phyloP scores from a whole-genome alignment of 2,329 filamentous ascomycete species.

The Paraphaeosphaeria sporulosa region DNA sequence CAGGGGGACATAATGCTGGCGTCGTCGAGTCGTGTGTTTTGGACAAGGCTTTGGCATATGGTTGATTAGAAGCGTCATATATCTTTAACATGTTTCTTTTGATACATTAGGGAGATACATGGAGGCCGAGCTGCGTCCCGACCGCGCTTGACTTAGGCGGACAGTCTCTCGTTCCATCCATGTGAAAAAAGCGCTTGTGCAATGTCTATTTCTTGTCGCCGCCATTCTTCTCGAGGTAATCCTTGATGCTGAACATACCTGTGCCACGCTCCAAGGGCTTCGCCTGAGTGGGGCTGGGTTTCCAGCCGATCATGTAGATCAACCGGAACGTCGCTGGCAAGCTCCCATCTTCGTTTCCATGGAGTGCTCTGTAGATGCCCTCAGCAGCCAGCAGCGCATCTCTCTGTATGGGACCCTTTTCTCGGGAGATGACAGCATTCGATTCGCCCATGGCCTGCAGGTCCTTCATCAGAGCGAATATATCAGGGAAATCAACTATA shows the following conservation, averaged over 20 bases:
- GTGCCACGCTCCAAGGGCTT: constrained; percentile 84
- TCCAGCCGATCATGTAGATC: constrained; percentile 99
- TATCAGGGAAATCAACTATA: constrained; percentile 90
- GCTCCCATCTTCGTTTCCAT: constrained; percentile 74
- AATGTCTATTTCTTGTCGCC: constrained; percentile 14
- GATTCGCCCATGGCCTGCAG: constrained; percentile 95
- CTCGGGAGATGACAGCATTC: constrained; percentile 86
- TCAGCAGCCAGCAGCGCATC: constrained; percentile 89
- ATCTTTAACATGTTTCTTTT: no score
- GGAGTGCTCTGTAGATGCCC: constrained; percentile 85
- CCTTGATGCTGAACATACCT: constrained; percentile 86
- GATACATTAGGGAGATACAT: no score
- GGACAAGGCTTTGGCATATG: no score
- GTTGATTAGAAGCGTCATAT: no score
- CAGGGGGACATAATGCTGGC: no score
- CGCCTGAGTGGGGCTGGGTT: constrained; percentile 78
- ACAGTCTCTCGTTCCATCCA: no score
- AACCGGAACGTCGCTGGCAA: constrained; percentile 88
- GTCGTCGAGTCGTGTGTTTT: no score
- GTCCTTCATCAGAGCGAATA: constrained; percentile 90
- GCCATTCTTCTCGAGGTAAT: constrained; percentile 65
- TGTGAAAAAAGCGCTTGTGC: no score
- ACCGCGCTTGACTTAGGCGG: no score
- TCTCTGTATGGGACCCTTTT: constrained; percentile 75
- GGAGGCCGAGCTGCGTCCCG: no score